A percentile compares a stretch with the other conserved stretches of the same genome.
Evolutionary conservation across 306 rosid species (phyloP).

Genomic region (Lathyrus oleraceus): DNA sequence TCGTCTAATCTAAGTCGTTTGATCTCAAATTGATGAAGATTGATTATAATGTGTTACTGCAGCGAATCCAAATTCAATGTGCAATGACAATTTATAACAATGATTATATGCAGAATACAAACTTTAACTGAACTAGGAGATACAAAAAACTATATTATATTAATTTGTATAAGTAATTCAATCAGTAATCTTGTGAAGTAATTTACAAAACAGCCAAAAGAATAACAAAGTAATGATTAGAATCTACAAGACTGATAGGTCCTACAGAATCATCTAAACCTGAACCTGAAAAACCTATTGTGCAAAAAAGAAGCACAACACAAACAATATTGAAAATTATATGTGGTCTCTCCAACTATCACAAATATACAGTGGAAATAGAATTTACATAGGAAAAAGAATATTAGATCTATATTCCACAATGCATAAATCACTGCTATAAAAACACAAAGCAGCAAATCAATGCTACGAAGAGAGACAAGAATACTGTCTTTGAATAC

Average conservation of each 20-base stretch:
- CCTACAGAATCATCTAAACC: slow-evolving; percentile 32
- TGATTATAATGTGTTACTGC: background rate
- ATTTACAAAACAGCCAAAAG: slow-evolving; percentile 42
- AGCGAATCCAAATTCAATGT: background rate
- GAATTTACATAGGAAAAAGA: slow-evolving; percentile 38
- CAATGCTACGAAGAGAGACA: slow-evolving; percentile 51
- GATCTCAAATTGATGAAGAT: background rate
- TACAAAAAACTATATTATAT: slow-evolving; percentile 9
- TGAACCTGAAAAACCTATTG: slow-evolving; percentile 32
- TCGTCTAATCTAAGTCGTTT: background rate
- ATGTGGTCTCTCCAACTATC: slow-evolving; percentile 43
- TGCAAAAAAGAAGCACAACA: slow-evolving; percentile 37
- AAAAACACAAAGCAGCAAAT: slow-evolving; percentile 44
- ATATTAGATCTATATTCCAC: slow-evolving; percentile 28
- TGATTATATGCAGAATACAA: background rate
- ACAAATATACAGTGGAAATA: slow-evolving; percentile 54
- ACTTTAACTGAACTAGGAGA: background rate
- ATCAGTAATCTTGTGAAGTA: slow-evolving; percentile 33
- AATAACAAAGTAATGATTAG: slow-evolving; percentile 13
- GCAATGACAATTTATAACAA: background rate
- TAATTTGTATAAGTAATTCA: slow-evolving; percentile 25
- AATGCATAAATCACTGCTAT: slow-evolving; percentile 45
- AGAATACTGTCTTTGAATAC: slow-evolving; percentile 37
- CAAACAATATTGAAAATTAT: slow-evolving; percentile 35
- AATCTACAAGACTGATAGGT: slow-evolving; percentile 41